These are phyloP conservation scores for Vanrija sp. DNA, from an alignment of 1,284 basidiomycete species.

Conservation along the genomic window DNA sequence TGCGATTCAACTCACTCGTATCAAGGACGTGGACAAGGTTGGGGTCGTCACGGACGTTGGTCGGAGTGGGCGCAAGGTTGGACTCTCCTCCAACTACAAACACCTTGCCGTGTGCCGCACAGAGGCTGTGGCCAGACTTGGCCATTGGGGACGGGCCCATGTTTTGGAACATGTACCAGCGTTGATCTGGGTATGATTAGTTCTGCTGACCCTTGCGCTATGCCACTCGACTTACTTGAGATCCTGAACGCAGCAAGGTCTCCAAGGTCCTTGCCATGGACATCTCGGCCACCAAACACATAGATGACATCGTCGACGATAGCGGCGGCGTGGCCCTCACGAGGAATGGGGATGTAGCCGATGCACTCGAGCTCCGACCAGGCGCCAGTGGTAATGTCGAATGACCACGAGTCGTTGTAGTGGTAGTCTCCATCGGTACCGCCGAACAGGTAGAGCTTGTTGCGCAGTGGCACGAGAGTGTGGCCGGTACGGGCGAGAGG, in stretches of 20 bases:
- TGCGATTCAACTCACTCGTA: slow-evolving; percentile 64
- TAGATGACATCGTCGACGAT: slow-evolving; percentile 98
- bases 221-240: slow-evolving; percentile 61
- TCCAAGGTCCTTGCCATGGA: slow-evolving; percentile 92
- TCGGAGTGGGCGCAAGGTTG: slow-evolving; percentile 35
- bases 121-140: slow-evolving; percentile 92
- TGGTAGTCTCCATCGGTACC: slow-evolving; percentile 98
- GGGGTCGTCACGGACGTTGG: slow-evolving; percentile 69
- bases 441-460: slow-evolving; percentile 90
- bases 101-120: slow-evolving; percentile 78
- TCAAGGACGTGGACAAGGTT: slow-evolving; percentile 82
- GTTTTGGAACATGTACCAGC: slow-evolving; percentile 99
- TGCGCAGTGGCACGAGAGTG: slow-evolving; percentile 77
- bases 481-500: slow-evolving; percentile 74
- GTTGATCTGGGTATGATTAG: slow-evolving; percentile 51
- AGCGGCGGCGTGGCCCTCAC: slow-evolving; percentile 95
- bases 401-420: slow-evolving; percentile 99
- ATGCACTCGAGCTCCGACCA: slow-evolving; percentile 97
- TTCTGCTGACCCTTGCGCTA: not conserved
- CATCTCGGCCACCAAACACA: slow-evolving; percentile 93
- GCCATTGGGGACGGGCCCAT: slow-evolving; percentile 93
- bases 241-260: slow-evolving; percentile 97
- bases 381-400: slow-evolving; percentile 71
- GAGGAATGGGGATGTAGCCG: slow-evolving; percentile 91
- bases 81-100: slow-evolving; percentile 94